Conservation (phyloP, 345 rosid genomes). For the Acer negundo region DNA sequence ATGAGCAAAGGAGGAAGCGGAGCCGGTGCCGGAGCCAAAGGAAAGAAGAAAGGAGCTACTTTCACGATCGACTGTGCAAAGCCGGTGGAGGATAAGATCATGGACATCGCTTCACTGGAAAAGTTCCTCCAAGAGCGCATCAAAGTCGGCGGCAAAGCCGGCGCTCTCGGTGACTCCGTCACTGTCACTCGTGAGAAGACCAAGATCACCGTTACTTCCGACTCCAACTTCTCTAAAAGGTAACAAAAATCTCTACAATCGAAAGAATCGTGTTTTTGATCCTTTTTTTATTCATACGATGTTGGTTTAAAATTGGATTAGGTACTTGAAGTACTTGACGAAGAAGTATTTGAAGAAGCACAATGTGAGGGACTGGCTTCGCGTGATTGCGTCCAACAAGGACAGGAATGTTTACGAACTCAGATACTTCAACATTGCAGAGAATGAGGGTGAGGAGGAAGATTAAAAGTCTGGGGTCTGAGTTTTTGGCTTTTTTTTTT, state of each 20-base stretch:
- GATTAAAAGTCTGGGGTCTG: constrained; percentile 40
- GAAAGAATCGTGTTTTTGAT: background rate
- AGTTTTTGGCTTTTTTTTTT: background rate
- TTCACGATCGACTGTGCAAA: constrained; percentile 71
- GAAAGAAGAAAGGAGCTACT: constrained; percentile 64
- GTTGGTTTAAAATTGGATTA: constrained; percentile 11
- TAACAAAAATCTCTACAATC: constrained; percentile 12
- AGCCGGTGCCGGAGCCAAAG: constrained; percentile 31
- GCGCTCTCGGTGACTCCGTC: constrained; percentile 69
- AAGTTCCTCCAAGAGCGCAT: constrained; percentile 83
- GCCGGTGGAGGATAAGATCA: constrained; percentile 76
- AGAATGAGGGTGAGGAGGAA: constrained; percentile 92
- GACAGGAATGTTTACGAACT: constrained; percentile 82
- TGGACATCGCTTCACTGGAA: constrained; percentile 78
- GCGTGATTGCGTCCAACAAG: constrained; percentile 85
- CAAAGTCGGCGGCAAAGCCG: constrained; percentile 86
- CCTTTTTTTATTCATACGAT: background rate
- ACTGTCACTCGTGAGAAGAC: constrained; percentile 50
- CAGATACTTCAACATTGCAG: constrained; percentile 95
- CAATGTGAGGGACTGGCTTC: constrained; percentile 94
- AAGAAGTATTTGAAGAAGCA: constrained; percentile 94
- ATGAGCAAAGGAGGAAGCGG: constrained; percentile 36
- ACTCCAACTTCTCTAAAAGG: constrained; percentile 78
- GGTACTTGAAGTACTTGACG: constrained; percentile 88
- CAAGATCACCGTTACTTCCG: constrained; percentile 69